These are phyloP conservation scores for Kazachstania kunashirensis DNA, from an alignment of 805 yeast species.

Conservation along the genomic window DNA sequence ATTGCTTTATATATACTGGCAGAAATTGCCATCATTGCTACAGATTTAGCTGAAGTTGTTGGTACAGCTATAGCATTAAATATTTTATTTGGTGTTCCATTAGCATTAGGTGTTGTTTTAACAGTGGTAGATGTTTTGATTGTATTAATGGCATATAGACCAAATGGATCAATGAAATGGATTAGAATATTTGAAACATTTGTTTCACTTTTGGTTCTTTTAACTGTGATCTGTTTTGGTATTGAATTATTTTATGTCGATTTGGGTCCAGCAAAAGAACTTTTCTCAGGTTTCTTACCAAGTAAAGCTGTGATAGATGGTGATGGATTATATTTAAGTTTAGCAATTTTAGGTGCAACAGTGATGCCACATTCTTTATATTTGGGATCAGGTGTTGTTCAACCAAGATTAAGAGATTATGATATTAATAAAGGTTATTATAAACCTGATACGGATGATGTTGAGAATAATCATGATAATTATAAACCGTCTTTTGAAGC, in stretches of 20 bases:
- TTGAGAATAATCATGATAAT: conserved; percentile 30
- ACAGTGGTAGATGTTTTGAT: conserved; percentile 81
- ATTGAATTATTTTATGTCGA: conserved; percentile 68
- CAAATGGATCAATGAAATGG: conserved; percentile 68
- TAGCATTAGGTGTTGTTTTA: conserved; percentile 71
- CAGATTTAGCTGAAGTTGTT: conserved; percentile 93
- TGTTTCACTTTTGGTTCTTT: conserved; percentile 66
- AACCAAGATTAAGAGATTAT: conserved; percentile 70
- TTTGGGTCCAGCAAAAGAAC: conserved; percentile 42
- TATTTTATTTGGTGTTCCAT: conserved; percentile 69
- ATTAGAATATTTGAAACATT: conserved; percentile 73
- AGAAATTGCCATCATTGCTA: conserved; percentile 85
- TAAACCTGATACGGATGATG: conserved; percentile 31
- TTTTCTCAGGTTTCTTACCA: conserved; percentile 61
- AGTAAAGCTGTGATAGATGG: conserved; percentile 40
- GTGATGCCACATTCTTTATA: conserved; percentile 92
- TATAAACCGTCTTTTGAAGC: conserved; percentile 80
- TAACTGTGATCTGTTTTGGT: conserved; percentile 79
- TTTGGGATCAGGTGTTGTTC: conserved; percentile 82
- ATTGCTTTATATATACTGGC: conserved; percentile 63
- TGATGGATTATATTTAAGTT: conserved; percentile 63
- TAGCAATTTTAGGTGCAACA: conserved; percentile 88
- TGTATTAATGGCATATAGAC: conserved; percentile 79
- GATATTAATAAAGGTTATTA: conserved; percentile 62
- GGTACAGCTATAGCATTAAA: conserved; percentile 95